These are phyloP conservation scores for Dichotomopilus funicola DNA, from an alignment of 2,329 filamentous ascomycete genomes.

Conservation along the genomic window DNA sequence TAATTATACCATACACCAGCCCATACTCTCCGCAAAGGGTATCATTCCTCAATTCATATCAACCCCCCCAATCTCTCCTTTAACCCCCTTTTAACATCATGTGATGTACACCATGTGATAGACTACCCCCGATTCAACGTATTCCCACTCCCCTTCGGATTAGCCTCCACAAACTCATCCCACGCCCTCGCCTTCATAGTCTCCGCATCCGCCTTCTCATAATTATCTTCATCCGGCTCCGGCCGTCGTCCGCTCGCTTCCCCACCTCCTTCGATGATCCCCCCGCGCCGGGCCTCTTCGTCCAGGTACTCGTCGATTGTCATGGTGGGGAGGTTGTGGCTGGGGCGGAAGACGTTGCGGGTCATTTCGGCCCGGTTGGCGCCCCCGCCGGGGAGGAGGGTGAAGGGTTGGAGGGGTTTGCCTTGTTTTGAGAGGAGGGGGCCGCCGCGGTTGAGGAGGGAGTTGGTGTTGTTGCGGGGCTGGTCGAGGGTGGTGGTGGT, in stretches of 20 bases:
- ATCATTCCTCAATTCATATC: no score
- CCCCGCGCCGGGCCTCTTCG: constrained; percentile 76
- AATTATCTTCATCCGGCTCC: constrained; percentile 81
- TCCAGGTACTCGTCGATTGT: constrained; percentile 95
- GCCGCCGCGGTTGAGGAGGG: constrained; percentile 46
- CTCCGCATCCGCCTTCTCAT: constrained; percentile 79
- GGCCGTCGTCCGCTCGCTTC: constrained; percentile 61
- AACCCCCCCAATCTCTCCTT: no score
- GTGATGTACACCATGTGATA: no score
- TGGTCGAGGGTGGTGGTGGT: constrained; percentile 57
- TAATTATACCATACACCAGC: no score
- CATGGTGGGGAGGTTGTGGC: constrained; percentile 95
- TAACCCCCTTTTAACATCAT: no score
- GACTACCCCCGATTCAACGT: constrained; percentile 67
- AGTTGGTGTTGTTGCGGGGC: constrained; percentile 59
- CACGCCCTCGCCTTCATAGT: constrained; percentile 90
- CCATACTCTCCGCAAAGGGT: no score
- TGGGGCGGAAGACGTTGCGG: constrained; percentile 77
- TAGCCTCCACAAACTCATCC: constrained; percentile 91
- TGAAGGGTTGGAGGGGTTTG: constrained; percentile 86
- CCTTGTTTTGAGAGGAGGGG: constrained; percentile 73
- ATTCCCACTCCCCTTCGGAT: constrained; percentile 77
- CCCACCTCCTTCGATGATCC: constrained; percentile 86
- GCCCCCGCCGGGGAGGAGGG: constrained; percentile 69
- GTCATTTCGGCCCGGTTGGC: constrained; percentile 68